phyloP scores from a whole-genome alignment of 441 rosid genomes.

The Kokia cookei region DNA sequence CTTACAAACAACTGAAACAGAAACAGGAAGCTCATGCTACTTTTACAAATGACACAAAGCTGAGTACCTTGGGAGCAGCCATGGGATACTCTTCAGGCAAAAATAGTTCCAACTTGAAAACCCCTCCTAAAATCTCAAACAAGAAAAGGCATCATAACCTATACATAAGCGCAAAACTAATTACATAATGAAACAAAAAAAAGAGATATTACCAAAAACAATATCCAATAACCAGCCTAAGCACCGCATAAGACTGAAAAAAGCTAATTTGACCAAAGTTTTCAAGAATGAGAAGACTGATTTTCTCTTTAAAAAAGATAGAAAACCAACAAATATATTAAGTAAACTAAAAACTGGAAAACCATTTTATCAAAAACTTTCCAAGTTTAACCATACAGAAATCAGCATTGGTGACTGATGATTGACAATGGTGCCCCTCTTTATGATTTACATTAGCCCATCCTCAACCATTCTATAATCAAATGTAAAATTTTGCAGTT shows the following conservation, averaged over 20 bases:
- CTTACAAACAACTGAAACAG: background rate
- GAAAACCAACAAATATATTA: background rate
- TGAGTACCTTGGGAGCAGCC: conserved; percentile 97
- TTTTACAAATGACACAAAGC: background rate
- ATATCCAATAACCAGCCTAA: background rate
- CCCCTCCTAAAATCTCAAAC: conserved; percentile 58
- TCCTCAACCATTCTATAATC: background rate
- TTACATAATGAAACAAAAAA: background rate
- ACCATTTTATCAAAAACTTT: too few relatives aligned
- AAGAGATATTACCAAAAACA: background rate
- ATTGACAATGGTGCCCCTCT: background rate
- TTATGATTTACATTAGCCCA: background rate
- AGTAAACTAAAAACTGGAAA: background rate
- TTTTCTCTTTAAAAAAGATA: background rate
- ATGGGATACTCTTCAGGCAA: conserved; percentile 99
- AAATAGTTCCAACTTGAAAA: conserved; percentile 96
- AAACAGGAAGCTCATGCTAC: background rate
- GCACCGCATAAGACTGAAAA: background rate
- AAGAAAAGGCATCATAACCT: conserved; percentile 1
- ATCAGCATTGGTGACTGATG: background rate
- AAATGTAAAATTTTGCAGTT: background rate
- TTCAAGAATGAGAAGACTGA: background rate
- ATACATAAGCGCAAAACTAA: background rate
- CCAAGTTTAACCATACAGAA: background rate
- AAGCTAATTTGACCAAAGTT: background rate